These are phyloP conservation scores for Diospyros lotus DNA, from an alignment of 148 eudicot genomes.

Conservation along the genomic window DNA sequence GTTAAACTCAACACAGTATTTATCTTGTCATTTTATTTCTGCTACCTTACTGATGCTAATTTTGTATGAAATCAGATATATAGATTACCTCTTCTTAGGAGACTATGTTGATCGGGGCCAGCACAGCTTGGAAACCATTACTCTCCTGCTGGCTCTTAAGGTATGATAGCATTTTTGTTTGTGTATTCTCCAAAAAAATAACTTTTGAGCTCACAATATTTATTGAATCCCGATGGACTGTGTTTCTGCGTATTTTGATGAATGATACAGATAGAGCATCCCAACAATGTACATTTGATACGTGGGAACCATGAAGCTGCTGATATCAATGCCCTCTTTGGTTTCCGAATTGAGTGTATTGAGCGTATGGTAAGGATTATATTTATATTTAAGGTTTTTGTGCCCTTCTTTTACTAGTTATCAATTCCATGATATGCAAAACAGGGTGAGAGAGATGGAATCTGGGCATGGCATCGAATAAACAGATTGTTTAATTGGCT, in stretches of 20 bases:
- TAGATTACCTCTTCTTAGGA: constrained; percentile 95
- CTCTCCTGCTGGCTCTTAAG: constrained; percentile 90
- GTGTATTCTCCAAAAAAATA: not conserved
- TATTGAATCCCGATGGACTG: not conserved
- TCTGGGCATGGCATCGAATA: constrained; percentile 95
- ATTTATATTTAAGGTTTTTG: constrained; percentile 1
- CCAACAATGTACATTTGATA: constrained; percentile 82
- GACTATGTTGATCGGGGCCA: constrained; percentile 99
- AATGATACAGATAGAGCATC: constrained; percentile 68
- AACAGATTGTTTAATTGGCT: constrained; percentile 98
- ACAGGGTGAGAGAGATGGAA: constrained; percentile 97
- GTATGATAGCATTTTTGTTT: constrained; percentile 24
- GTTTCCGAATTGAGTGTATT: constrained; percentile 98
- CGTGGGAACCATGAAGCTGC: constrained; percentile 99
- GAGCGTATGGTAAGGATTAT: constrained; percentile 80
- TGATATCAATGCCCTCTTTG: constrained; percentile 98
- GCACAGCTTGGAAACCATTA: constrained; percentile 97
- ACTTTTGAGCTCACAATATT: not conserved
- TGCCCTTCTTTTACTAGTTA: constrained; percentile 10
- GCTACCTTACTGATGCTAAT: constrained; percentile 20
- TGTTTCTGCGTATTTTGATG: constrained; percentile 12
- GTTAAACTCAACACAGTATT: too few relatives aligned
- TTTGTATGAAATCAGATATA: constrained; percentile 52
- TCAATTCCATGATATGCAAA: constrained; percentile 12
- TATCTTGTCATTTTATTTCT: not conserved